A percentile compares a stretch with the other conserved stretches of the same genome.
Conservation (phyloP, 768 basidiomycete genomes). For the Lactifluus subvellereus region DNA sequence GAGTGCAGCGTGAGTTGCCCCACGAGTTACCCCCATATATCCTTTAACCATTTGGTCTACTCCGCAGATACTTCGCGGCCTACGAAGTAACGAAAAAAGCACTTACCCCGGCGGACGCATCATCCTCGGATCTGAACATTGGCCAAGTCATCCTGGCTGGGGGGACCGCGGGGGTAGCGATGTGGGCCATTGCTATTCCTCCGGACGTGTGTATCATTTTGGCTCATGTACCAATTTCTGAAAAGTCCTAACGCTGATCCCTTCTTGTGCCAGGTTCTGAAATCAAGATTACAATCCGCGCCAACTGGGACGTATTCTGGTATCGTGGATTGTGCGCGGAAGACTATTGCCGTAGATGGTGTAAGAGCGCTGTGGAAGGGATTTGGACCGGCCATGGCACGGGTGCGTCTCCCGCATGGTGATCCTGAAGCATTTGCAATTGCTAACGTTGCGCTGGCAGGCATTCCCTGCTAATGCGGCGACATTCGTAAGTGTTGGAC, state of each 20-base stretch:
- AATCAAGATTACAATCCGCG: conserved; percentile 93
- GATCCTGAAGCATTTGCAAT: neutral
- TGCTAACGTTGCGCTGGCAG: conserved; percentile 33
- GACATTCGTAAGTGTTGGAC: conserved; percentile 60
- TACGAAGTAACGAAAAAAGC: conserved; percentile 92
- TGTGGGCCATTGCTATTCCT: conserved; percentile 98
- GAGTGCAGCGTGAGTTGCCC: conserved; percentile 75
- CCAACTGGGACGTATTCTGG: conserved; percentile 98
- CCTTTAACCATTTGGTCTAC: conserved; percentile 15
- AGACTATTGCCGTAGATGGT: conserved; percentile 88
- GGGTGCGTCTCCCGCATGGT: conserved; percentile 44
- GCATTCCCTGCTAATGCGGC: conserved; percentile 98
- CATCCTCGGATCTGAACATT: conserved; percentile 77
- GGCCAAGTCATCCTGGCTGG: conserved; percentile 87
- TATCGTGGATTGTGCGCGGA: conserved; percentile 84
- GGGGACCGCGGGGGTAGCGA: conserved; percentile 91
- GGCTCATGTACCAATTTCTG: neutral
- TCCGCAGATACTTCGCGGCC: conserved; percentile 83
- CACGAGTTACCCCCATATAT: conserved; percentile 2
- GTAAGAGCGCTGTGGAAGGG: conserved; percentile 90
- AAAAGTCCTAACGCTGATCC: neutral
- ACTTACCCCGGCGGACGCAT: conserved; percentile 73
- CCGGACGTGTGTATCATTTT: conserved; percentile 66
- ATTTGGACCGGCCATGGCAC: conserved; percentile 94
- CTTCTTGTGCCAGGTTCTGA: conserved; percentile 63